These are phyloP conservation scores for Candida pseudoglaebosa DNA, from an alignment of 805 yeast genomes.

Conservation along the genomic window DNA sequence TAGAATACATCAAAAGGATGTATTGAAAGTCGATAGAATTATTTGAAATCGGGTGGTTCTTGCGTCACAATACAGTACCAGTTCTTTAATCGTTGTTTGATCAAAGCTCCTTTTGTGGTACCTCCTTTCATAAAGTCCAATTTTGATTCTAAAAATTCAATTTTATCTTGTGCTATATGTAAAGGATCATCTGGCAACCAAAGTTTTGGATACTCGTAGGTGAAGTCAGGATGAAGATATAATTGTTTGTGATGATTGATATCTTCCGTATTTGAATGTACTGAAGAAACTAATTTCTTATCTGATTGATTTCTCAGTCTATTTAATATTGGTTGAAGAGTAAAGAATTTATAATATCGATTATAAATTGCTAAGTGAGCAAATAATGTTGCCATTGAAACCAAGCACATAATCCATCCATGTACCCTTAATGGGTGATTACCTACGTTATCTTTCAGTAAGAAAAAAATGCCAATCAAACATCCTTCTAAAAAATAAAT, in stretches of 20 bases:
- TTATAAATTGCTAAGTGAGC: conserved; percentile 52
- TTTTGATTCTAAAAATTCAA: conserved; percentile 14
- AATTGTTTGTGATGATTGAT: conserved; percentile 15
- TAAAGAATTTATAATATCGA: conserved; percentile 31
- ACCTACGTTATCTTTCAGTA: conserved; percentile 50
- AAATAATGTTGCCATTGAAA: conserved; percentile 51
- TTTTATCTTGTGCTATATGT: conserved; percentile 25
- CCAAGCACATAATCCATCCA: conserved; percentile 49
- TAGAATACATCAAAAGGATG: neutral
- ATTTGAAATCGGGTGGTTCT: conserved; percentile 34
- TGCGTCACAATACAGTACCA: conserved; percentile 17
- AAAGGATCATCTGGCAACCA: conserved; percentile 39
- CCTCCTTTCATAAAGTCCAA: conserved; percentile 18
- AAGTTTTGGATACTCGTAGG: conserved; percentile 30
- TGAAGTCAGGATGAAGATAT: conserved; percentile 37
- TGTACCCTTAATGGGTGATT: conserved; percentile 42
- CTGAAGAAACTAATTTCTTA: neutral
- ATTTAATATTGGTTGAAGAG: conserved; percentile 24
- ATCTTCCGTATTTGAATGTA: neutral
- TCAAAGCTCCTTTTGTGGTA: conserved; percentile 21
- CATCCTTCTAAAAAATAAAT: conserved; percentile 78
- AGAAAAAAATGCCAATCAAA: conserved; percentile 68
- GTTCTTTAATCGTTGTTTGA: conserved; percentile 11
- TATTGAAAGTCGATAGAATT: neutral
- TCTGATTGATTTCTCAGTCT: conserved; percentile 8